Percentiles rank a stretch among this genome's conserved stretches.
phyloP scores from a whole-genome alignment of 2,329 filamentous ascomycete genomes.

The Allantophomopsis lycopodina region DNA sequence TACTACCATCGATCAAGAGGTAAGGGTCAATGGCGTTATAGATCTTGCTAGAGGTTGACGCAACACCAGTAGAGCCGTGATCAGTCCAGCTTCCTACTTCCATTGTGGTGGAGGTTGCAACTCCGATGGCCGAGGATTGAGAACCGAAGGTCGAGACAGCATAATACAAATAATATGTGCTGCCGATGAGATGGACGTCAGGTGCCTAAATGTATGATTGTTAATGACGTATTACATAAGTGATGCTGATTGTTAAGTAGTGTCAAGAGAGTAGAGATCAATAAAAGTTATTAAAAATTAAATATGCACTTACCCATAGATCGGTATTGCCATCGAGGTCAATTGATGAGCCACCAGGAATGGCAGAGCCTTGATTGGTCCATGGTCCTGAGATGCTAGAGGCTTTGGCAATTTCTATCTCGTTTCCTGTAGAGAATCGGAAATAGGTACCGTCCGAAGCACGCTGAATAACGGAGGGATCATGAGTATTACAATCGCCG shows the following conservation, averaged over 20 bases:
- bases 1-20: constrained; percentile 27
- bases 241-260: too few species aligned
- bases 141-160: constrained; percentile 38
- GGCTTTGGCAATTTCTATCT: constrained; percentile 24
- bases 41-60: constrained; percentile 22
- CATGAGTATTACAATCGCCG: constrained; percentile 25
- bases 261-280: too few species aligned
- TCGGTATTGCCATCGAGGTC: constrained; percentile 20
- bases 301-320: constrained; percentile 21
- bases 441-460: constrained; percentile 26
- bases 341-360: constrained; percentile 22
- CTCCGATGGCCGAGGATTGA: constrained; percentile 38
- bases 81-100: constrained; percentile 46
- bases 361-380: constrained; percentile 23
- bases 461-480: constrained; percentile 25
- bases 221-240: too few species aligned
- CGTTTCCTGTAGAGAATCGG: constrained; percentile 25
- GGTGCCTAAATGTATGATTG: constrained; percentile 36
- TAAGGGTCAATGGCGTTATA: constrained; percentile 51
- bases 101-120: constrained; percentile 25
- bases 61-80: constrained; percentile 37
- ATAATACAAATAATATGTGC: constrained; percentile 49
- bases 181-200: constrained; percentile 42
- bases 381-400: constrained; percentile 24
- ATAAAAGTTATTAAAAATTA: too few species aligned